Conservation (phyloP, 1,284 basidiomycete species). For the Xerocomus amazonicus region DNA sequence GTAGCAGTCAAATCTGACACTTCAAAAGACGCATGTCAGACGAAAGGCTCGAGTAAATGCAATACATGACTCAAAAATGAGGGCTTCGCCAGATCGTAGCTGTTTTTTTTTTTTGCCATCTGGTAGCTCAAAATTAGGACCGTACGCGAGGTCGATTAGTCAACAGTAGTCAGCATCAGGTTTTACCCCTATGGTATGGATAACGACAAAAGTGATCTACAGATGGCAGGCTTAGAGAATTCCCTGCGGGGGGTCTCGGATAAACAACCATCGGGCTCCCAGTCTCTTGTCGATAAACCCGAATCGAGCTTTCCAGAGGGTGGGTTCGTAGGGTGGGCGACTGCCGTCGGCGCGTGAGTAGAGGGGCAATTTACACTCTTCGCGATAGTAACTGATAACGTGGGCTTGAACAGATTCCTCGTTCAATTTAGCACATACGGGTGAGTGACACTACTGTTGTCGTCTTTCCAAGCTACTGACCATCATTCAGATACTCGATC, state of each 20-base stretch:
- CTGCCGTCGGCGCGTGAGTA: conserved; percentile 29
- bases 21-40: too few relatives aligned
- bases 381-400: neutral
- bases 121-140: too few relatives aligned
- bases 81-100: too few relatives aligned
- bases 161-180: too few relatives aligned
- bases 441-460: conserved; percentile 18
- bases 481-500: conserved; percentile 31
- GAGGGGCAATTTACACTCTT: neutral
- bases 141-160: too few relatives aligned
- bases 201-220: neutral
- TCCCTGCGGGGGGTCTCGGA: neutral
- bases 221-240: neutral
- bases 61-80: too few relatives aligned
- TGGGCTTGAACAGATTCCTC: conserved; percentile 26
- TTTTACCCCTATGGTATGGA: neutral
- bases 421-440: conserved; percentile 38
- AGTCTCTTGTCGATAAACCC: neutral
- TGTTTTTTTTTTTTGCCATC: too few relatives aligned
- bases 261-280: neutral
- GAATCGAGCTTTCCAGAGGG: conserved; percentile 22
- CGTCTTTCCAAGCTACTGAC: neutral
- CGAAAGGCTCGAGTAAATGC: too few relatives aligned
- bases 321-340: conserved; percentile 29
- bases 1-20: too few relatives aligned